Evolutionary conservation across 441 rosid species (phyloP).

Genomic region (Bruguiera hainesii): DNA sequence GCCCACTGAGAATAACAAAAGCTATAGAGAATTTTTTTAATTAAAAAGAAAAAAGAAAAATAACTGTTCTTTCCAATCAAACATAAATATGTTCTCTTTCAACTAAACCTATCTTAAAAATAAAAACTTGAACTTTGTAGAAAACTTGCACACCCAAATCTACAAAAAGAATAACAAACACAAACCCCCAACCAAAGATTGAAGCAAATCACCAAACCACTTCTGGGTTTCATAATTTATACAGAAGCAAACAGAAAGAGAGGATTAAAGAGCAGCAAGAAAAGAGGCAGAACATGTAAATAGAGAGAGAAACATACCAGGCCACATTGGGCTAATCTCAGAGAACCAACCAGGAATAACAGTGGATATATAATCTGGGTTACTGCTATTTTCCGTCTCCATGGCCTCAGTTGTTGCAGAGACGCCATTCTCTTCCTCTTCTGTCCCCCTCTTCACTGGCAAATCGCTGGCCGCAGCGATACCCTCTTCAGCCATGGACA

Average conservation of each 20-base stretch:
- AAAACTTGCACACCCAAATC: neutral
- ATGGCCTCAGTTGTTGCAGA: conserved; percentile 33
- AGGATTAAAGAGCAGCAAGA: neutral
- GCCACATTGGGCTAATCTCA: conserved; percentile 99
- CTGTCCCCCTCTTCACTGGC: conserved; percentile 67
- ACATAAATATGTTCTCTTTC: too few relatives aligned
- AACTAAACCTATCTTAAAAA: too few relatives aligned
- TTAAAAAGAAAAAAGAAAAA: too few relatives aligned
- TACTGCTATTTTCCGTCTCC: conserved; percentile 41
- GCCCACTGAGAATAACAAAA: too few relatives aligned
- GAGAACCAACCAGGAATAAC: conserved; percentile 99
- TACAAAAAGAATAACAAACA: neutral
- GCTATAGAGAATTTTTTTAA: too few relatives aligned
- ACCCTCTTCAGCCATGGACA: conserved; percentile 47
- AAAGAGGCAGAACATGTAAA: neutral
- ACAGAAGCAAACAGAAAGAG: neutral
- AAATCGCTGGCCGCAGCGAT: conserved; percentile 38
- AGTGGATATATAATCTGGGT: conserved; percentile 47
- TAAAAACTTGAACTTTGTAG: too few relatives aligned
- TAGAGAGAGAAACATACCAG: conserved; percentile 47
- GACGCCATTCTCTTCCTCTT: conserved; percentile 47
- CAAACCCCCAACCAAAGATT: neutral
- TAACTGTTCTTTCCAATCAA: too few relatives aligned
- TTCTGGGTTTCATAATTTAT: neutral
- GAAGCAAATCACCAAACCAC: neutral